phyloP scores from a whole-genome alignment of 352 stramenopile species.

The Pythium myriotylum region DNA sequence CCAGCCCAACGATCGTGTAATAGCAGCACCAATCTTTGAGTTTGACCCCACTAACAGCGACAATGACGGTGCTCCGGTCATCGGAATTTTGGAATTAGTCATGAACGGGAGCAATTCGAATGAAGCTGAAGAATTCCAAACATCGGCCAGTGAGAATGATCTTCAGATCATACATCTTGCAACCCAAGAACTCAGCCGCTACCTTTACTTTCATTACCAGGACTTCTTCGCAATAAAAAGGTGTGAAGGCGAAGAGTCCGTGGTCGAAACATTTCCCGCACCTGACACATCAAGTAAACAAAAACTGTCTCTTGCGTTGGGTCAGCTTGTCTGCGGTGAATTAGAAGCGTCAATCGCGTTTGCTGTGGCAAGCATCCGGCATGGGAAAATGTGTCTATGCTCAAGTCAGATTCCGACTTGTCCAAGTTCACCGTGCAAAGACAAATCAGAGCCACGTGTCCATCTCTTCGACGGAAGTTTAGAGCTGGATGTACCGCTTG shows the following conservation, averaged over 20 bases:
- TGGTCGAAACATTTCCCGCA: constrained; percentile 27
- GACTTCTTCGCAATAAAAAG: constrained; percentile 51
- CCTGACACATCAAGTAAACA: constrained; percentile 4
- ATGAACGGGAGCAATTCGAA: constrained; percentile 22
- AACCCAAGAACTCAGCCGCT: constrained; percentile 63
- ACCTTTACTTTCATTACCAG: constrained; percentile 78
- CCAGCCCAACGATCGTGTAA: constrained; percentile 31
- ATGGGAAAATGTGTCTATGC: constrained; percentile 34
- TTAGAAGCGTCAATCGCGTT: constrained; percentile 12
- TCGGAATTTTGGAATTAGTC: constrained; percentile 69
- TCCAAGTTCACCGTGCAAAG: constrained; percentile 25
- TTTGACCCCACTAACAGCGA: constrained; percentile 37
- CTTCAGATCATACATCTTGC: constrained; percentile 67
- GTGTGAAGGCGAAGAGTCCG: neutral
- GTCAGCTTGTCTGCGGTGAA: constrained; percentile 1
- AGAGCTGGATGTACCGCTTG: constrained; percentile 39
- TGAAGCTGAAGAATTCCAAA: neutral
- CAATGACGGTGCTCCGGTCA: constrained; percentile 36
- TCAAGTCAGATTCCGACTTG: constrained; percentile 20
- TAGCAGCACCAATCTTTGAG: constrained; percentile 50
- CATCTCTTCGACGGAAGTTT: constrained; percentile 20
- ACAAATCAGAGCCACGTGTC: constrained; percentile 17
- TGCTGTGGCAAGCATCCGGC: constrained; percentile 30
- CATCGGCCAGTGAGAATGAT: constrained; percentile 49
- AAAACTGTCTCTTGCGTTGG: constrained; percentile 16